Conservation (phyloP, 192 early-diverging fungal genomes). For the Umbelopsis sp. region DNA sequence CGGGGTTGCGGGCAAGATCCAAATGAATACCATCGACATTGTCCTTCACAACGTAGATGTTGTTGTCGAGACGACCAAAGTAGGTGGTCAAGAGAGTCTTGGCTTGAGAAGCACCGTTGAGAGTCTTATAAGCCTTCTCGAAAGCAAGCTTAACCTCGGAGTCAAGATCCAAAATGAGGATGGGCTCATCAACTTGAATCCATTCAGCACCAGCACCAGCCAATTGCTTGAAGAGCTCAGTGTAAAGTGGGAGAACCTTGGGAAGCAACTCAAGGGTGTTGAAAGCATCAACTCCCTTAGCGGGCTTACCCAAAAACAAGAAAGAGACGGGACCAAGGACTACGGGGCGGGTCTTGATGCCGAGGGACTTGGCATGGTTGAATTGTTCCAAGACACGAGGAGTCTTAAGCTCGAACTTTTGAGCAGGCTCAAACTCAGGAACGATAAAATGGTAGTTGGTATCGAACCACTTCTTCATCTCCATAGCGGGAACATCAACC, state of each 20-base stretch:
- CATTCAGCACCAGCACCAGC: conserved; percentile 76
- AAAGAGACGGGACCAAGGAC: conserved; percentile 91
- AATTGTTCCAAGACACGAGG: conserved; percentile 83
- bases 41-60: conserved; percentile 73
- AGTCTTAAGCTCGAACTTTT: conserved; percentile 70
- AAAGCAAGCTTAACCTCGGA: conserved; percentile 55
- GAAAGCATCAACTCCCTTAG: conserved; percentile 66
- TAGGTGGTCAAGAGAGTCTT: conserved; percentile 89
- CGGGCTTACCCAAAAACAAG: conserved; percentile 83
- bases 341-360: conserved; percentile 91
- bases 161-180: conserved; percentile 66
- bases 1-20: conserved; percentile 86
- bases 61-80: conserved; percentile 85
- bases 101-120: conserved; percentile 56
- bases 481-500: conserved; percentile 91
- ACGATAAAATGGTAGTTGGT: conserved; percentile 93
- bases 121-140: conserved; percentile 63
- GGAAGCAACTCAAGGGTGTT: conserved; percentile 77
- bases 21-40: conserved; percentile 87
- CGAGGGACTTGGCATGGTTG: conserved; percentile 89
- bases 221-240: conserved; percentile 74
- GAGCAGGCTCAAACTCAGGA: conserved; percentile 79
- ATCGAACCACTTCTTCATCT: conserved; percentile 99
- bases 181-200: conserved; percentile 88
- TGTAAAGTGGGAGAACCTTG: conserved; percentile 81